Evolutionary conservation across 2,329 filamentous ascomycete species (phyloP), one percentile per base, ranked within the genome.

Genomic region (Xylaria sp.): DNA sequence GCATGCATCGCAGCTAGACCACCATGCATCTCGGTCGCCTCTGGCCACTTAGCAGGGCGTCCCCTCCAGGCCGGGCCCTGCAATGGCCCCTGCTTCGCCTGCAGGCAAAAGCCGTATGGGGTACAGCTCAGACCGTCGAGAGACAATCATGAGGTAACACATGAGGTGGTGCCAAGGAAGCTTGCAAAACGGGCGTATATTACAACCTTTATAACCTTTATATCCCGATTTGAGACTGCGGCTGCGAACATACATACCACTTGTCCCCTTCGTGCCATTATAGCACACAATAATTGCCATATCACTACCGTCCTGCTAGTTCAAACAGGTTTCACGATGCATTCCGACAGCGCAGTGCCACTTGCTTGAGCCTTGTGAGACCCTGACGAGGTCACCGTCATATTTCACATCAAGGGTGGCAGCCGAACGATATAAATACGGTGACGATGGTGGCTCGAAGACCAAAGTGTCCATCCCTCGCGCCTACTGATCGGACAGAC

Each of bases 31-130:
- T 64, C 5, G 21, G n/a, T 30, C 19, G 19, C 51, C 32, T 47
- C 56, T 34, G 34, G 59, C 68, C 64, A 69, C 30, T 67, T 1
- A 62, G 51, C 56, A 57, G 27, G 34, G 30, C 8, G 51, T 36
- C 45, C 32, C 32, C 36, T 42, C 50, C 21, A 54, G 65, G 32
- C 56, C 27, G n/a, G 57, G 27, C 54, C 67, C 63, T 42, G 47
- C 62, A 51, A 51, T 8, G 11, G 54, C 30, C 68, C 68, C 58
- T 68, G 61, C 12, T 61, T 24, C 4, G 39, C 21, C 61, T 63
- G 68, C 68, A 65, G 54, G 55, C 61, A 56, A 27, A 27, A 57
- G 51, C n/a, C 47, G 50, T 42, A 68, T 65, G 58, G 68, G 58
- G 62, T 32, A 58, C 67, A 39, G 57, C 53, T 60, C 54, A 14